phyloP scores from a whole-genome alignment of 2,329 filamentous ascomycete species.

The Hypoxylon sp. region DNA sequence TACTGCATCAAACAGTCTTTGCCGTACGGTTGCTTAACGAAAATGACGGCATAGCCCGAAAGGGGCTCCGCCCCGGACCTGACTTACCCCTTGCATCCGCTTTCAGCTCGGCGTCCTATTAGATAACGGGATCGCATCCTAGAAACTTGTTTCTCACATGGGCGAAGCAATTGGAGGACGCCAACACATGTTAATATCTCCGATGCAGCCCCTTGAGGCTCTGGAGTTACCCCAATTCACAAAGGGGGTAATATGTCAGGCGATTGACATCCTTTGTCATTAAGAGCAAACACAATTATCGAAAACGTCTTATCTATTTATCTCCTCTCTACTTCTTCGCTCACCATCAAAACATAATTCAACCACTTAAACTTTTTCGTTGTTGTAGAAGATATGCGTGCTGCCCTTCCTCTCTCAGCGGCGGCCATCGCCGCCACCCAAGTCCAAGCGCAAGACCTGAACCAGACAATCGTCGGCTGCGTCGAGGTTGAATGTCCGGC shows the following conservation, averaged over 20 bases:
- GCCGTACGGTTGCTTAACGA: constrained; percentile 14
- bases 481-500: constrained; percentile 46
- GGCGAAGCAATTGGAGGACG: background rate
- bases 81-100: constrained; percentile 8
- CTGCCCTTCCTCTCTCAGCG: constrained; percentile 6
- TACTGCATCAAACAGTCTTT: constrained; percentile 22
- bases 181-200: background rate
- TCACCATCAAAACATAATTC: background rate
- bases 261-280: background rate
- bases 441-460: constrained; percentile 42
- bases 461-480: constrained; percentile 48
- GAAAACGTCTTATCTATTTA: background rate
- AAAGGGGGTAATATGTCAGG: background rate
- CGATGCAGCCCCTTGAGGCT: background rate
- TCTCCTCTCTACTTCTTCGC: background rate
- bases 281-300: background rate
- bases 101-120: background rate
- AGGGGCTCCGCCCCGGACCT: constrained; percentile 7
- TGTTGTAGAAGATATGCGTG: constrained; percentile 14
- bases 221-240: background rate
- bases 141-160: background rate
- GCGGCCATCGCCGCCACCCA: constrained; percentile 23
- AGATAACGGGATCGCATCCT: background rate
- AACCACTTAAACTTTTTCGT: background rate
- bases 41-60: constrained; percentile 3